Evolutionary conservation across 2,329 filamentous ascomycete genomes (phyloP).

Genomic region (Neofusicoccum umdonicola): DNA sequence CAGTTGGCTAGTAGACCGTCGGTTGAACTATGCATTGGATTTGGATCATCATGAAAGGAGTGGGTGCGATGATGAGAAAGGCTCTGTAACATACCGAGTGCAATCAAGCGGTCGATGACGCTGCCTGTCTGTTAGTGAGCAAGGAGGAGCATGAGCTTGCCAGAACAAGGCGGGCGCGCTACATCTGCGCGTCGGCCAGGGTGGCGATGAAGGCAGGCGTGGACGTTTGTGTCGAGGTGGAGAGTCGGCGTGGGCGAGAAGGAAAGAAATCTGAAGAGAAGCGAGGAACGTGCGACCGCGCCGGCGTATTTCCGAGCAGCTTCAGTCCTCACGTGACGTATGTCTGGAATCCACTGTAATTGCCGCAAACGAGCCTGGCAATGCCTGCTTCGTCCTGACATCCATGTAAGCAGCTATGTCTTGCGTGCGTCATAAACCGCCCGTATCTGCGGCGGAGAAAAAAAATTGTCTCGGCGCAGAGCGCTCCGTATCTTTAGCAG

Average conservation of each 20-base stretch:
- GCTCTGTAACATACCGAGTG: neutral
- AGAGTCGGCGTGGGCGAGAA: too few species aligned
- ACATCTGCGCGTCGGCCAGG: neutral
- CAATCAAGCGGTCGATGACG: neutral
- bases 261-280: too few species aligned
- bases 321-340: too few species aligned
- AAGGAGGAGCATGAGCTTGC: neutral
- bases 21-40: conserved; percentile 17
- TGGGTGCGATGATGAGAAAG: neutral
- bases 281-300: too few species aligned
- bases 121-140: neutral
- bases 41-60: conserved; percentile 11
- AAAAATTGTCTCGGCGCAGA: neutral
- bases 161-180: neutral
- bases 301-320: too few species aligned
- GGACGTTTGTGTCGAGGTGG: too few species aligned
- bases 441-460: neutral
- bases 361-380: too few species aligned
- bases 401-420: too few species aligned
- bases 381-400: too few species aligned
- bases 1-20: conserved; percentile 6
- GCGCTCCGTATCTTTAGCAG: neutral
- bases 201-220: too few species aligned
- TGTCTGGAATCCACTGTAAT: too few species aligned
- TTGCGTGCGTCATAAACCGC: neutral